Evolutionary conservation across 768 basidiomycete genomes (phyloP).

Genomic region (Suillus luteus): DNA sequence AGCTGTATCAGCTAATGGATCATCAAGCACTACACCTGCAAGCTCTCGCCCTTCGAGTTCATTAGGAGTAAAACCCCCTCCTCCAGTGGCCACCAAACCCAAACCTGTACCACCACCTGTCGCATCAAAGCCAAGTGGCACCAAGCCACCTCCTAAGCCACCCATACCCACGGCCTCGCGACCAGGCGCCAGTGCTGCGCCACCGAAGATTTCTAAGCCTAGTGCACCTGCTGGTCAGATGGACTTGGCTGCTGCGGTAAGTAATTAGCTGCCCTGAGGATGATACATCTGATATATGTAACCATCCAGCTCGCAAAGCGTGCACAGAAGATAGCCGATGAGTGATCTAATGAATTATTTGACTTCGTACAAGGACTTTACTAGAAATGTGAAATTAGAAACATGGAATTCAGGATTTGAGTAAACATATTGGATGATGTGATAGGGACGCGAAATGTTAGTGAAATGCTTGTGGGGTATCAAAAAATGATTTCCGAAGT

Average conservation of each 20-base stretch:
- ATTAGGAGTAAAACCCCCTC: conserved; percentile 52
- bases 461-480: conserved; percentile 29
- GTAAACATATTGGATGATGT: conserved; percentile 21
- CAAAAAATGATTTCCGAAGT: conserved; percentile 23
- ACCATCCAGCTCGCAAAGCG: conserved; percentile 69
- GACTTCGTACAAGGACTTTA: conserved; percentile 1
- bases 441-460: conserved; percentile 13
- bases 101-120: conserved; percentile 62
- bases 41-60: conserved; percentile 56
- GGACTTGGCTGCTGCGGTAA: conserved; percentile 83
- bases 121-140: conserved; percentile 52
- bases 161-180: conserved; percentile 60
- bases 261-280: conserved; percentile 24
- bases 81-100: conserved; percentile 65
- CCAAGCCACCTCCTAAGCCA: conserved; percentile 58
- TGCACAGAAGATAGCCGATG: conserved; percentile 63
- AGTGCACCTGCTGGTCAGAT: conserved; percentile 59
- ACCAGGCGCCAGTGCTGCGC: conserved; percentile 44
- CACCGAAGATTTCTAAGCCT: conserved; percentile 43
- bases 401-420: not conserved
- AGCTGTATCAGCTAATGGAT: conserved; percentile 35
- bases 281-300: conserved; percentile 6
- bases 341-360: conserved; percentile 31
- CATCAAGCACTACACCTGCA: conserved; percentile 41
- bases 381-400: conserved; percentile 5